Conservation (phyloP, 1,139 yeast genomes). For the Casaregolazyma suthepensis region DNA sequence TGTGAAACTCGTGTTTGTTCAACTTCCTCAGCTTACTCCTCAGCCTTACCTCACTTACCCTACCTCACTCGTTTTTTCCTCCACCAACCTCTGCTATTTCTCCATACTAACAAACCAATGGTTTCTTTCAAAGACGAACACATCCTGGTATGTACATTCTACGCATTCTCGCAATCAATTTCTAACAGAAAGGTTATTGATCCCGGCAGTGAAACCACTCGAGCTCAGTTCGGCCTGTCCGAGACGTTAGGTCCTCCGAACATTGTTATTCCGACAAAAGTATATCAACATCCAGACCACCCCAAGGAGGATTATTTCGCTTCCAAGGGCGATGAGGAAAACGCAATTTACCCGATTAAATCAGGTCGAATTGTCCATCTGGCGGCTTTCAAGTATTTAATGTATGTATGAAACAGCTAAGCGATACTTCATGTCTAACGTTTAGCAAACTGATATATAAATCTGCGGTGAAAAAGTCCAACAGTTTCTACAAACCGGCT, state of each 20-base stretch:
- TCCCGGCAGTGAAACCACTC: slow-evolving; percentile 73
- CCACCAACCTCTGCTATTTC: neutral
- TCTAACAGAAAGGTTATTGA: slow-evolving; percentile 48
- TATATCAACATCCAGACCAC: slow-evolving; percentile 46
- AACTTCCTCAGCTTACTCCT: neutral
- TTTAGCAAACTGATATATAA: slow-evolving; percentile 40
- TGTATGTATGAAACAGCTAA: slow-evolving; percentile 46
- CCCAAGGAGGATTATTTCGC: slow-evolving; percentile 38
- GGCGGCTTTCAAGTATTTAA: slow-evolving; percentile 63
- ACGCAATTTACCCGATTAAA: slow-evolving; percentile 55
- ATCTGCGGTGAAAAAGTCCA: slow-evolving; percentile 31
- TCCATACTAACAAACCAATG: slow-evolving; percentile 31
- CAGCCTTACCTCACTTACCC: slow-evolving; percentile 1
- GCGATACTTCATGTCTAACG: slow-evolving; percentile 28
- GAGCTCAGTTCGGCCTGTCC: slow-evolving; percentile 74
- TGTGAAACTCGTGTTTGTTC: neutral
- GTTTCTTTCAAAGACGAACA: slow-evolving; percentile 59
- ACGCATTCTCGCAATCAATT: too few relatives aligned
- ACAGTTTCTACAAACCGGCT: slow-evolving; percentile 34
- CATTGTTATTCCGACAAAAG: slow-evolving; percentile 66
- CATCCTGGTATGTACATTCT: slow-evolving; percentile 33
- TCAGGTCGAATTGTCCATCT: slow-evolving; percentile 60
- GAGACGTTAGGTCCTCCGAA: slow-evolving; percentile 77
- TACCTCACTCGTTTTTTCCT: neutral
- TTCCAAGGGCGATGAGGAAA: slow-evolving; percentile 35